These are phyloP conservation scores for Medicago ruthenica DNA, from an alignment of 306 rosid genomes.

Conservation along the genomic window DNA sequence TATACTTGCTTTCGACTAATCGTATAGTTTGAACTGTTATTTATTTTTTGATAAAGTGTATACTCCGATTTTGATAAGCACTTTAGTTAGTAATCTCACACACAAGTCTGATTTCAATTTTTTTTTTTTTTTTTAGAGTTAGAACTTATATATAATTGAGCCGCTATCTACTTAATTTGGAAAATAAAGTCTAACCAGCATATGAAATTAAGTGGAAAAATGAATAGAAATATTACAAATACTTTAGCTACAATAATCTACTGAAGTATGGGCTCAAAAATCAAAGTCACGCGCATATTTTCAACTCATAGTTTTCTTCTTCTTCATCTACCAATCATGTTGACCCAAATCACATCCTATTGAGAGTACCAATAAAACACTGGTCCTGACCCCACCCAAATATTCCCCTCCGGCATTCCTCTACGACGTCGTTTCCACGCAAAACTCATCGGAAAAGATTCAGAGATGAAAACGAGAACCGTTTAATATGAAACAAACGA, in stretches of 20 bases:
- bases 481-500: constrained; percentile 79
- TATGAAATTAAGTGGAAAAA: constrained; percentile 5
- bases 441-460: background rate
- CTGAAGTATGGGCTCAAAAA: background rate
- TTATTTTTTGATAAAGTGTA: too few relatives aligned
- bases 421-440: constrained; percentile 44
- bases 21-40: too few relatives aligned
- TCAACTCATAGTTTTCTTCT: background rate
- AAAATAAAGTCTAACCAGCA: background rate
- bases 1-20: too few relatives aligned
- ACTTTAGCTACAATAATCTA: background rate
- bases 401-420: constrained; percentile 20
- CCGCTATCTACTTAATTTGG: background rate
- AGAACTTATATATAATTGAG: too few relatives aligned
- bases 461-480: constrained; percentile 90
- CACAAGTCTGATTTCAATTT: too few relatives aligned
- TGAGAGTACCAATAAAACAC: constrained; percentile 27
- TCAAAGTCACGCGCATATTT: constrained; percentile 9
- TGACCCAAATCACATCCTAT: constrained; percentile 25
- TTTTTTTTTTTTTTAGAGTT: too few relatives aligned
- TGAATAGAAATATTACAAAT: background rate
- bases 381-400: constrained; percentile 46
- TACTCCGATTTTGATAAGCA: too few relatives aligned
- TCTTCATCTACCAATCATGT: background rate
- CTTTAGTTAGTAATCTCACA: too few relatives aligned